Base-by-base conservation (phyloP, 2,329 filamentous ascomycete species). In the Fusarium sp. region DNA sequence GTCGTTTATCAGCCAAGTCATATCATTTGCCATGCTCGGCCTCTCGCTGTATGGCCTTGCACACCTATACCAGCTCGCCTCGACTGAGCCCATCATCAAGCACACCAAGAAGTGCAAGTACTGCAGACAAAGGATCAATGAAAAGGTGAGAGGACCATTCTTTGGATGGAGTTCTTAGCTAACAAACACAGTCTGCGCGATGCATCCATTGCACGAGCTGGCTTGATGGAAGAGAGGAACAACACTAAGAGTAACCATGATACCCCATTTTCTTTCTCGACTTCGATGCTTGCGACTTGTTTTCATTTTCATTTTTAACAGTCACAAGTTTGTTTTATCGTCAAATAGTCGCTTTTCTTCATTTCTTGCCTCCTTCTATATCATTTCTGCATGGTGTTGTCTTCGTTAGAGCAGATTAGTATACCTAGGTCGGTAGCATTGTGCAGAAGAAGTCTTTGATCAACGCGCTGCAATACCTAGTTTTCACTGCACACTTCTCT, bases 51-150 rank as follows among this genome's bases (percentile, higher is more conserved):
- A 94, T 79, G 83, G 85, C 0, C 85, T 94, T 31, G 92, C 92
- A 1, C 86, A 87, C 59, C 50, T 89, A 43, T 94, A 94, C 79
- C 90, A 91, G 75, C 86, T 85, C 71, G 79, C 90, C 13, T 90
- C 88, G 14, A 85, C 88, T 13, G 92, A 94, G 62, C 89, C 90
- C 16, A 92, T 94, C 72, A 92, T 94, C 80, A 94, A 94, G 84
- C 90, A 89, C 74, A 90, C 88, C 29, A 86, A 91, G 62, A 92
- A 91, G 82, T 95, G 92, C 83, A 88, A 85, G 78, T 94, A 92
- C 77, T 93, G 92, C 79, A 85, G 87, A 69, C 91, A 91, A 81
- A 84, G 83, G 27, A 90, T 93, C 67, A 92, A 88, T 76, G 87
- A 89, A 61, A 91, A 91, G 87, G 92, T 91, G 66, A 77, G 84